Evolutionary conservation across 148 eudicot species (phyloP).

Genomic region (Heliamphora exappendiculata): DNA sequence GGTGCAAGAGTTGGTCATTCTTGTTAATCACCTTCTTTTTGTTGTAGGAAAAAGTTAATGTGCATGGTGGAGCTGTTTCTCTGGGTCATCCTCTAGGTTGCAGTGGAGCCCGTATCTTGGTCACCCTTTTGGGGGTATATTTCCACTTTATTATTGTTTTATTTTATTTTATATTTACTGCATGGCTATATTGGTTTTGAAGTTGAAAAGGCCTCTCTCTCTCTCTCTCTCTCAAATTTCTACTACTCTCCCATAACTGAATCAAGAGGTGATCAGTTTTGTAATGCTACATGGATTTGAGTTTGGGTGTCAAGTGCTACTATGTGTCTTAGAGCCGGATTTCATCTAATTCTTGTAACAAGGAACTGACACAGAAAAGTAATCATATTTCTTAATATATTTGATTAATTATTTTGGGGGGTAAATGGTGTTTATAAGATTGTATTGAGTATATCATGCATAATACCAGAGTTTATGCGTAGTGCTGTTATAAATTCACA

Average conservation of each 20-base stretch:
- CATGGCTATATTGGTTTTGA: background rate
- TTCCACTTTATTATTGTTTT: conserved; percentile 2
- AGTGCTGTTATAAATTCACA: too few species aligned
- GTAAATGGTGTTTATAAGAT: too few species aligned
- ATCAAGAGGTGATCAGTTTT: background rate
- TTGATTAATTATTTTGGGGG: too few species aligned
- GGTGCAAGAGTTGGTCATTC: background rate
- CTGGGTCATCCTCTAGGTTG: conserved; percentile 99
- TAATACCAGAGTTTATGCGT: too few species aligned
- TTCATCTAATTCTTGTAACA: too few species aligned
- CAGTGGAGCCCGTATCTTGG: conserved; percentile 96
- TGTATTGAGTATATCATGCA: too few species aligned
- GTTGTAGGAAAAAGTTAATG: conserved; percentile 79
- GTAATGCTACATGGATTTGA: too few species aligned
- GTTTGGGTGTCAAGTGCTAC: too few species aligned
- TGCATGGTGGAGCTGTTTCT: conserved; percentile 97
- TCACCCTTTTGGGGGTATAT: conserved; percentile 89
- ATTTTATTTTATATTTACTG: background rate
- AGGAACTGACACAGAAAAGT: too few species aligned
- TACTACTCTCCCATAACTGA: background rate
- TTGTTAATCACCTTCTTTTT: conserved; percentile 1
- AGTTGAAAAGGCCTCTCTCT: background rate
- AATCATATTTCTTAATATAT: too few species aligned
- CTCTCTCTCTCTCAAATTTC: background rate
- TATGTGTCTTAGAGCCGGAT: too few species aligned